Base-by-base conservation (phyloP, 257 asterid species). In the Ligustrum vulgare region DNA sequence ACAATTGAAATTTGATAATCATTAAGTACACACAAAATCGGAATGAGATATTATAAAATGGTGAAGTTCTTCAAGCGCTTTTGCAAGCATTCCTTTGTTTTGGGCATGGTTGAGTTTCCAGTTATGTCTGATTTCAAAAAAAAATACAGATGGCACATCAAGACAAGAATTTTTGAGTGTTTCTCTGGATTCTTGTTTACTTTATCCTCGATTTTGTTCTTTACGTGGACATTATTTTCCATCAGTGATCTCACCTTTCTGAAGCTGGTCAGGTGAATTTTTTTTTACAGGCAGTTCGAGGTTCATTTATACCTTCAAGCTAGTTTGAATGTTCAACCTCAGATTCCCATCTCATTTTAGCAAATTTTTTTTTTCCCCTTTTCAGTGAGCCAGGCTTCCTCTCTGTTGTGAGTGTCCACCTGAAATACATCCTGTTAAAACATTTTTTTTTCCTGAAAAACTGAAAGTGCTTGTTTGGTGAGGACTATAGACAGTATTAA, bases 381-480 rank as follows among this genome's bases (percentile, higher is more conserved):
- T 83, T 83, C 82, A 79, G 16, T 2, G 82, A 18, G 76, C 79
- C 58, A 69, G 81, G 16, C 67, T 71, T 80, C 82, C 80, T 90
- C 83, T 81, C 84, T 23, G 84, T 74, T 41, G 89, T 47, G 76
- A 91, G 97, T 16, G 91, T 93, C 91, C 80, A 91, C 97, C 98
- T 91, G 92, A 76, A 83, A 32, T 70, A 81, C 67, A 80, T 15
- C 62, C 75, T 37, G 65, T 79, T 56, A 80, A 49, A 69, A 67
- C 75, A 66, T 22, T 54, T 68, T 71, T 68, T 65, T 60, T n/a
- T n/a, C n/a, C 45, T 6, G 35, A 65, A 76, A 37, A 71, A 65
- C 8, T 6, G 9, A 7, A 51, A 22, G 20, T 45, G 20, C 54
- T 43, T 13, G 54, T 45, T 45, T 16, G 8, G 56, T 45, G 15